phyloP scores from a whole-genome alignment of 352 stramenopile species.

The Pythium monospermum region DNA sequence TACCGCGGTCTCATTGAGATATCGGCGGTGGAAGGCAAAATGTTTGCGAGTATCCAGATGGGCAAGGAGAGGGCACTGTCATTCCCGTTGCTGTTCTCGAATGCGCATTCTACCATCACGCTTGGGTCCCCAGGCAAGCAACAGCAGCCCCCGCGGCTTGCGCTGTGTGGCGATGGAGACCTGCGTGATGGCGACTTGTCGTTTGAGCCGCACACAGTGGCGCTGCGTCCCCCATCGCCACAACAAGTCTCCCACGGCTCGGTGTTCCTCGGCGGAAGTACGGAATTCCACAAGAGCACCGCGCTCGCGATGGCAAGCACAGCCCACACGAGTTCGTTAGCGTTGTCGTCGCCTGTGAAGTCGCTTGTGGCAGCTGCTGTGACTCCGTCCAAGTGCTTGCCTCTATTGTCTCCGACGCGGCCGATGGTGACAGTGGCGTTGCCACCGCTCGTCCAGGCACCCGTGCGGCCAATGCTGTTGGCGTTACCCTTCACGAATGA shows the following conservation, averaged over 20 bases:
- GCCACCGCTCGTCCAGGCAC: neutral
- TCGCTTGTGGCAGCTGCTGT: neutral
- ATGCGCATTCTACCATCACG: conserved; percentile 1
- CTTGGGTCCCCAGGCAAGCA: conserved; percentile 4
- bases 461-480: neutral
- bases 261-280: conserved; percentile 18
- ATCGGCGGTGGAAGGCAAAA: conserved; percentile 16
- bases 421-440: neutral
- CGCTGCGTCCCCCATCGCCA: conserved; percentile 24
- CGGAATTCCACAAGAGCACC: conserved; percentile 4
- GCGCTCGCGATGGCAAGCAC: neutral
- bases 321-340: no score
- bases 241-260: conserved; percentile 29
- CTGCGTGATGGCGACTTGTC: neutral
- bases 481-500: conserved; percentile 2
- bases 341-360: neutral
- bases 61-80: conserved; percentile 26
- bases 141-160: neutral
- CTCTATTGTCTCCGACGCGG: neutral
- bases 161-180: neutral
- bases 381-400: conserved; percentile 15
- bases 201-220: conserved; percentile 21
- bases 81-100: conserved; percentile 23
- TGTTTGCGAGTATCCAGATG: conserved; percentile 15
- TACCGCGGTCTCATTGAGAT: conserved; percentile 22